These are phyloP conservation scores for Geotrichum phurueaensis DNA, from an alignment of 1,139 yeast genomes.

Conservation along the genomic window DNA sequence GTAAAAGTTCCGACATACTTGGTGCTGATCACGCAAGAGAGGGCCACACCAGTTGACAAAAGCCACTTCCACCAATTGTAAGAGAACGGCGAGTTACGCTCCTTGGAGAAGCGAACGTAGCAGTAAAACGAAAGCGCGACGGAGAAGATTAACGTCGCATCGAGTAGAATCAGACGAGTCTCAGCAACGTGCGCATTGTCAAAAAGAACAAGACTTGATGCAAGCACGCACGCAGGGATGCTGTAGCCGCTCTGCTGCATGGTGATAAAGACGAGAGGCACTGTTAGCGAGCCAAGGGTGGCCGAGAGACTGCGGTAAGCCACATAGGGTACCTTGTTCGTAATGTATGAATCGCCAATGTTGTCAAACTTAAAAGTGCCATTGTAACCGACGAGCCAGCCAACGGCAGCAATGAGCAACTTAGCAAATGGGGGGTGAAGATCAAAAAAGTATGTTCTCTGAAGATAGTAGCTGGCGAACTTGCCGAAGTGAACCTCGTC, in stretches of 20 bases:
- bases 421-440: conserved; percentile 99
- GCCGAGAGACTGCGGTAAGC: conserved; percentile 84
- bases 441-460: conserved; percentile 58
- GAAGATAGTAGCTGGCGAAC: conserved; percentile 63
- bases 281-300: conserved; percentile 70
- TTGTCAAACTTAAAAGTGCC: conserved; percentile 87
- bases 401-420: conserved; percentile 81
- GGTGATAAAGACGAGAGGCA: conserved; percentile 76
- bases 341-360: conserved; percentile 77
- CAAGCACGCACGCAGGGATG: conserved; percentile 69
- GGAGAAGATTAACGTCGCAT: conserved; percentile 77
- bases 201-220: conserved; percentile 75
- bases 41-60: conserved; percentile 68
- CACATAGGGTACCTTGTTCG: conserved; percentile 77
- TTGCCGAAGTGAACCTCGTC: conserved; percentile 98
- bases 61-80: conserved; percentile 86
- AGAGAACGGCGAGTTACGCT: conserved; percentile 61
- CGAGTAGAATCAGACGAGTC: conserved; percentile 82
- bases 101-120: conserved; percentile 74
- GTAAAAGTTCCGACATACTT: conserved; percentile 95
- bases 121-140: conserved; percentile 74
- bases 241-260: conserved; percentile 79
- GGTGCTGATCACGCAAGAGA: conserved; percentile 85
- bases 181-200: conserved; percentile 93
- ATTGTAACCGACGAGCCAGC: conserved; percentile 80